Base-by-base conservation (phyloP, 2,329 filamentous ascomycete species). In the Hypocreales sp. region DNA sequence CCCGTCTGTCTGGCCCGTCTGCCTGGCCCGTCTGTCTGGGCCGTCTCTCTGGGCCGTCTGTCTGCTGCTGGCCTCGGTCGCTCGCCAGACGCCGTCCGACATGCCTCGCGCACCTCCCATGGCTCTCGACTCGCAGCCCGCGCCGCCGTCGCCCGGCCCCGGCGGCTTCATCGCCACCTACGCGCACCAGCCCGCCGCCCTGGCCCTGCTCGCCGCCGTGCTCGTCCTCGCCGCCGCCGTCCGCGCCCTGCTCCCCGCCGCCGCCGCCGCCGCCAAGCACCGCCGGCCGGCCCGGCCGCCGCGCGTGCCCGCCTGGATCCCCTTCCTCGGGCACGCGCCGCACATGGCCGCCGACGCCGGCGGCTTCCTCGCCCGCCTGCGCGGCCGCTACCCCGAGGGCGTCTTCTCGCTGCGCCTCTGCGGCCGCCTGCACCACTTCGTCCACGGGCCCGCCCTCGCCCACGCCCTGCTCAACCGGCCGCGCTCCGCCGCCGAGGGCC, bases 391-490 rank as follows among this genome's bases (percentile, higher is more conserved):
- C 24, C 34, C 45, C 0, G 35, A 47, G 9, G 54, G 54, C 18
- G 37, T 48, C 15, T 55, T 56, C 32, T 48, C 51, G 1, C 36
- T 57, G 11, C 37, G 39, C 5, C 27, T 56, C 5, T 36, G 52
- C 7, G 43, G 48, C 22, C 40, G 29, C n/a, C 38, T 40, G 8
- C 50, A 57, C 29, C 42, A 40, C 14, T 42, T 58, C 18, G 29
- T 56, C 1, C 44, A 47, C 34, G 43, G 45, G 4, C 51, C 53
- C 2, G 39, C 39, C 4, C 36, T 56, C 1, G 34, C 36, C 2
- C 30, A 37, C 5, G 31, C 36, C 8, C 31, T 57, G 4, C 37
- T 52, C 13, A 44, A 44, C 15, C 39, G 46, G 20, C 48, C 48
- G 0, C 31, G 31, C 1, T 40, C 40, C 2, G 24, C 40, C 4